Base-by-base conservation (phyloP, 768 basidiomycete genomes). In the Pleurotus eryngii region DNA sequence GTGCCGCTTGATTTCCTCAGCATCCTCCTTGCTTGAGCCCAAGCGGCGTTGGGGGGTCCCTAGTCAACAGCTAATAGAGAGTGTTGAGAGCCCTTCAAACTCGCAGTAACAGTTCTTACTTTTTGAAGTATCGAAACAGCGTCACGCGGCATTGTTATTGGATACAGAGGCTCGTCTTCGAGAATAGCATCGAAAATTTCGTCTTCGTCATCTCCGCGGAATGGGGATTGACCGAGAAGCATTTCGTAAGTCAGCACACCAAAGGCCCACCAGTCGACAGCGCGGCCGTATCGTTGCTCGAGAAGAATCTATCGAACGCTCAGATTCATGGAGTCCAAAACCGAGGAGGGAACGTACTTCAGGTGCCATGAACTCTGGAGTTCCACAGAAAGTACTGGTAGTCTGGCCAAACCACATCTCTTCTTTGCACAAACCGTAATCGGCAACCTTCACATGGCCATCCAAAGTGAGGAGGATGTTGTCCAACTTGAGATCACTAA, bases 211-310 rank as follows among this genome's bases (percentile, higher is more conserved):
- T 99, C 97, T 57, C 97, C 97, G 46, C 95, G 88, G 88, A 99
- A 99, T 3, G 97, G 97, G 4, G 97, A 98, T 74, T 98, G 97
- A 46, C 97, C 97, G 22, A 98, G 81, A 55, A 99, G 74, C 97
- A 99, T 99, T 75, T 99, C 97, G 69, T 99, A 99, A 22, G 90
- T 98, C 64, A 99, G 74, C 3, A 99, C 97, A 61, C 97, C 97
- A 70, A 98, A 98, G 11, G 97, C 97, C 97, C 97, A 99, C 97
- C 97, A 99, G 69, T 99, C 97, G 42, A 99, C 97, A 9, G 97
- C 96, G 39, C 95, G 92, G 8, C 95, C 95, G 65, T 99, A 99
- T 47, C 95, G 90, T 75, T 98, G 97, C 74, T 99, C 97, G n/a
- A 98, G 82, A 54, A 99, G 80, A 71, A 99, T 99, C 95, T 98